Conservation (phyloP, 169 alveolate genomes). For the Cryptosporidium baileyi region DNA sequence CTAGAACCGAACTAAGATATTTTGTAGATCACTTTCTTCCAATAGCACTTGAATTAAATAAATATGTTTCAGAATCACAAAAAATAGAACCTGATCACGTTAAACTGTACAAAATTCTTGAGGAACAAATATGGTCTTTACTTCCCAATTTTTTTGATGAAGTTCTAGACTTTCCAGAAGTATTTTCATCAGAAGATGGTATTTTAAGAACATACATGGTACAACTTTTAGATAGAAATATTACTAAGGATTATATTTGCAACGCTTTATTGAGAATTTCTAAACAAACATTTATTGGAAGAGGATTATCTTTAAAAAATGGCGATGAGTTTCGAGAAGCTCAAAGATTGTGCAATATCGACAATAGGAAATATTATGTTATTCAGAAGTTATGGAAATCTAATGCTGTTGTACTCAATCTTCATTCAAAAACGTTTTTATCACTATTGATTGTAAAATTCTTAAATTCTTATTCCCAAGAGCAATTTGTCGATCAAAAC, state of each 20-base stretch:
- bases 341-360: slow-evolving; percentile 26
- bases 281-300: slow-evolving; percentile 46
- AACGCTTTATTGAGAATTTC: slow-evolving; percentile 36
- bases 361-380: slow-evolving; percentile 22
- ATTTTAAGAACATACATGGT: slow-evolving; percentile 10
- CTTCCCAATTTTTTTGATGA: slow-evolving; percentile 65
- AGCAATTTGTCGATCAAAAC: neutral
- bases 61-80: neutral
- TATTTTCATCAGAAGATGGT: neutral
- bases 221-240: slow-evolving; percentile 23
- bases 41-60: slow-evolving; percentile 19
- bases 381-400: neutral
- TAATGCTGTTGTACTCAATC: neutral
- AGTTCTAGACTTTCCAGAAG: neutral
- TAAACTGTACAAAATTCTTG: slow-evolving; percentile 46
- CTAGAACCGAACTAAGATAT: slow-evolving; percentile 23
- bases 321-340: slow-evolving; percentile 24
- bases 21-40: slow-evolving; percentile 31
- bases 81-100: slow-evolving; percentile 17
- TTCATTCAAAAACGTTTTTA: slow-evolving; percentile 7
- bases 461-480: slow-evolving; percentile 9
- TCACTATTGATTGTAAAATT: slow-evolving; percentile 34
- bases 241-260: slow-evolving; percentile 27
- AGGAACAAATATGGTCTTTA: slow-evolving; percentile 65
- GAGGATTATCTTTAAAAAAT: neutral